Conservation (phyloP, 139 green algal genomes). For the Coelastrella sp. region DNA sequence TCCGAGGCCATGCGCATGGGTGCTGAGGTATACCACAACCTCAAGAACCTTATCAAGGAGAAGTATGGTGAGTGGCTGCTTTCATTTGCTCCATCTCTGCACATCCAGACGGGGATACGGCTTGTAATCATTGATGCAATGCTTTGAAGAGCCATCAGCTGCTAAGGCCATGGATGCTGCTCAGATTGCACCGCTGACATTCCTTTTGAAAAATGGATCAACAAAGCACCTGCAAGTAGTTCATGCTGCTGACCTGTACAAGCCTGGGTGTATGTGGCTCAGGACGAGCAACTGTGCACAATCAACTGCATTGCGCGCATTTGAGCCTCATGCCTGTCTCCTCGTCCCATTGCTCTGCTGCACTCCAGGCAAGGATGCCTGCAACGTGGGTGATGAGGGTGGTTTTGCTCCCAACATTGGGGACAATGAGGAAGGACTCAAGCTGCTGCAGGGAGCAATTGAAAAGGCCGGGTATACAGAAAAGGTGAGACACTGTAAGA, state of each 20-base stretch:
- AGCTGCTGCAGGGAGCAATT: slow-evolving; percentile 94
- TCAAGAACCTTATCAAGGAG: slow-evolving; percentile 98
- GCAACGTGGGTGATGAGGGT: slow-evolving; percentile 99
- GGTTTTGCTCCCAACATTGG: slow-evolving; percentile 98
- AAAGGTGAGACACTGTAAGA: slow-evolving; percentile 68
- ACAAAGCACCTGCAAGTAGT: too few relatives aligned
- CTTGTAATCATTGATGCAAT: too few relatives aligned
- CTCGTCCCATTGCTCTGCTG: background rate
- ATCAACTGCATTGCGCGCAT: too few relatives aligned
- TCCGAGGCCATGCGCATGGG: slow-evolving; percentile 96
- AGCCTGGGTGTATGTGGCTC: background rate
- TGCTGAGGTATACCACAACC: slow-evolving; percentile 96
- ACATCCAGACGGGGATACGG: background rate
- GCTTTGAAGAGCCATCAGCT: too few relatives aligned
- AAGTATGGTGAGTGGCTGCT: slow-evolving; percentile 88
- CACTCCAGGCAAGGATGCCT: slow-evolving; percentile 88
- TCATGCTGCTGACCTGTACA: too few relatives aligned
- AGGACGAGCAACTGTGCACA: background rate
- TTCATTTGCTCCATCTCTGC: background rate
- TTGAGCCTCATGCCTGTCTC: background rate
- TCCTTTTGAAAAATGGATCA: background rate
- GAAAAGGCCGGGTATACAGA: slow-evolving; percentile 92
- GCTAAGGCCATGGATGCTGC: too few relatives aligned
- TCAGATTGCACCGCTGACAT: too few relatives aligned
- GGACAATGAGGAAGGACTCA: slow-evolving; percentile 95